Evolutionary conservation across 495 filamentous ascomycete genomes (phyloP), one percentile per base, ranked within the genome.

Genomic region (Sphaerosporella brunnea): DNA sequence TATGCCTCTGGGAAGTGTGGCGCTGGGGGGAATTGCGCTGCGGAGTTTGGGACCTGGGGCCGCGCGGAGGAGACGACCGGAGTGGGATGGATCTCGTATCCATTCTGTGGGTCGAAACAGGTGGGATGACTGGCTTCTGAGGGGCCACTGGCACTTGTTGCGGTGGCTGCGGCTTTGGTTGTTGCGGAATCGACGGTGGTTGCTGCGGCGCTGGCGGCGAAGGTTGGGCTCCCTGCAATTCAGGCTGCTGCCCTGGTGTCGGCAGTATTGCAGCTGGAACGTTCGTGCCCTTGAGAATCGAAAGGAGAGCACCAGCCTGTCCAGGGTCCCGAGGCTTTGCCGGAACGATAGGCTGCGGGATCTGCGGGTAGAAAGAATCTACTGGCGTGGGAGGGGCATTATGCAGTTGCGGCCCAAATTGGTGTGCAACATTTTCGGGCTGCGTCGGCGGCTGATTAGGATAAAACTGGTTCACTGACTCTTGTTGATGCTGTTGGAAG

Each of bases 401-500:
- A 15, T 41, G 53, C 16, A 40, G 10, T 2, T 26, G 3, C 23
- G 9, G 40, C 3, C 40, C 40, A 18, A 16, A 43, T n/a, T n/a
- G n/a, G n/a, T n/a, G n/a, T n/a, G n/a, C n/a, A n/a, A 21, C 23
- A 13, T 13, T 43, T 24, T 23, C 40, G 26, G 9, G 1, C 4
- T 43, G 40, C 40, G 13, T 26, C 23, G 11, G 2, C 13, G 39
- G 19, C 8, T 10, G 40, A 3, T 11, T 13, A 1, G 19, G 21
- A 26, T 11, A 43, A 24, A 43, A n/a, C 13, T 43, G 40, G 23
- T 24, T 24, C 21, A 26, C 26, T 10, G 21, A 23, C 13, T 23
- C 11, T 43, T 26, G 66, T 68, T 44, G 78, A 77, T 61, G 78
- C 73, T 2, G 79, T 16, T 50, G 53, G 5, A 11, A 18, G 13